Percentiles rank a stretch among this genome's conserved stretches.
Evolutionary conservation across 1,284 basidiomycete genomes (phyloP).

Genomic region (Abortiporus biennis): DNA sequence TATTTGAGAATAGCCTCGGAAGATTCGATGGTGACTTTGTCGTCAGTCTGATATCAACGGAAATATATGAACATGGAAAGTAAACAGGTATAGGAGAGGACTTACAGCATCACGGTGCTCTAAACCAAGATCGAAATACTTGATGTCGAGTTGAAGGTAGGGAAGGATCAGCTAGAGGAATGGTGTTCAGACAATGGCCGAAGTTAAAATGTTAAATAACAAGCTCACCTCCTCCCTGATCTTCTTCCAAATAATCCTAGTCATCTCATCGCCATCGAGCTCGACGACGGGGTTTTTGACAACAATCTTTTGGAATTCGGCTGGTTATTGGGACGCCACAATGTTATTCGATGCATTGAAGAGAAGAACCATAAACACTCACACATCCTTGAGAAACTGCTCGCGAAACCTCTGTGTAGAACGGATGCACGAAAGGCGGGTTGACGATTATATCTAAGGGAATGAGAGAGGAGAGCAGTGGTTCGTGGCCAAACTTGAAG

Average conservation of each 20-base stretch:
- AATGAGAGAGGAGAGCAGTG: too few species aligned
- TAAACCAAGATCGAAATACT: constrained; percentile 96
- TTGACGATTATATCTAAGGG: not conserved
- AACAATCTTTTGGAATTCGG: constrained; percentile 56
- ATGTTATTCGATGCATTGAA: not conserved
- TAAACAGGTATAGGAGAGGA: constrained; percentile 9
- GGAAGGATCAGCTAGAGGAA: constrained; percentile 80
- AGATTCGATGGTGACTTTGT: constrained; percentile 90
- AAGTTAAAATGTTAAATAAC: not conserved
- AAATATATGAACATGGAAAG: constrained; percentile 3
- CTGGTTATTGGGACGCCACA: not conserved
- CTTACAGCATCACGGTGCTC: constrained; percentile 84
- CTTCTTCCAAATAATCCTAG: constrained; percentile 98
- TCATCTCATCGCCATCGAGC: constrained; percentile 97
- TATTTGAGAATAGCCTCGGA: constrained; percentile 89
- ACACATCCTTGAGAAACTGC: constrained; percentile 22
- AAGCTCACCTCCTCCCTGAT: constrained; percentile 84
- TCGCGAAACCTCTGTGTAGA: constrained; percentile 23
- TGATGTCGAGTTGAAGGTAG: constrained; percentile 93
- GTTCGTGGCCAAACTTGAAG: too few species aligned
- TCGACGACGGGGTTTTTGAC: constrained; percentile 94
- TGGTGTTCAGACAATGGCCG: not conserved
- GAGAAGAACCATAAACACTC: constrained; percentile 17
- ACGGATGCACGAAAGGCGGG: constrained; percentile 4
- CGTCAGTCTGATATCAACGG: constrained; percentile 66